Base-by-base conservation (phyloP, 192 early-diverging fungal genomes). In the Martensiomyces pterosporus region DNA sequence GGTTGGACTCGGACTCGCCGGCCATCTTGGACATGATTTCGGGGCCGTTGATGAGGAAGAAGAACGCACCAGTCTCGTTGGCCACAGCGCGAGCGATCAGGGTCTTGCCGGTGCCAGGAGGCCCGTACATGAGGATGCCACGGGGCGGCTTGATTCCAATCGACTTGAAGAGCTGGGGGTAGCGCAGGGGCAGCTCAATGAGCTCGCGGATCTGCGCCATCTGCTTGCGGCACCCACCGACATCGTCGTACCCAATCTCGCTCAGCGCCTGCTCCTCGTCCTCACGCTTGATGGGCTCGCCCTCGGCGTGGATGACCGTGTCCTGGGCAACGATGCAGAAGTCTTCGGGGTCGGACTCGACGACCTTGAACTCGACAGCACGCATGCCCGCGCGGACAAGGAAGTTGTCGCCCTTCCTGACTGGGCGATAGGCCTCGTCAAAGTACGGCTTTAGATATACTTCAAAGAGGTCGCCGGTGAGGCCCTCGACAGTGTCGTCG, bases 11-110 rank as follows among this genome's bases (percentile, higher is more conserved):
- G 51, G 88, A 91, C 69, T 99, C 96, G 60, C 96, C 96, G 27
- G 96, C 93, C 96, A 99, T 99, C 79, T 98, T 98, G 57, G 91
- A 94, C 94, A 99, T 98, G 64, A 99, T 98, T 65, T 98, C 94
- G 42, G 96, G 96, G 29, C 94, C 96, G 63, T 98, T 98, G 76
- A 99, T 98, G 40, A 94, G 69, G 78, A 99, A 98, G 82, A 99
- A 94, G 87, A 98, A 98, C 13, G 94, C 96, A 22, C 96, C 97
- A 24, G 94, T 98, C 70, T 99, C 97, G 69, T 98, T 98, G 44
- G 97, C 97, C 3, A 99, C 94, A 5, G 97, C 94, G 52, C 94
- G 87, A 5, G 96, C 96, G 76, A 99, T 94, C 55, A 99, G 78
- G 8, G 96, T 99, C 73, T 99, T 99, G 78, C 96, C 96, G 9